These are phyloP conservation scores for Brettanomyces naardenensis DNA, from an alignment of 805 yeast genomes.

Conservation along the genomic window DNA sequence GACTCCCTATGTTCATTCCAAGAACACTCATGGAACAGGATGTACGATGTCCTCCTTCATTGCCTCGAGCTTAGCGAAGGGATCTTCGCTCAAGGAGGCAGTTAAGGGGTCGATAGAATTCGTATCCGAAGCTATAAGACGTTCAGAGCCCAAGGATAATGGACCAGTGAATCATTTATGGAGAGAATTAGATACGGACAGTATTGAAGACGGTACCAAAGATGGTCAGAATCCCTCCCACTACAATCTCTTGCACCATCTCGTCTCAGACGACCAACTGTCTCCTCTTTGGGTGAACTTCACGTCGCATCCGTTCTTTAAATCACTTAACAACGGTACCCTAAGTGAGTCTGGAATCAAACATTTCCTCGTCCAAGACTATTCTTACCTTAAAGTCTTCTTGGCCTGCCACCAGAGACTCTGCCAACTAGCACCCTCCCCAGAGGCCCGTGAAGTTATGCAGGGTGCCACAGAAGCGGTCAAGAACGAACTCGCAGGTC, in stretches of 20 bases:
- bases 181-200: not conserved
- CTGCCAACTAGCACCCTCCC: slow-evolving; percentile 52
- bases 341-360: slow-evolving; percentile 22
- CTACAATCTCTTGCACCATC: slow-evolving; percentile 30
- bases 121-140: slow-evolving; percentile 54
- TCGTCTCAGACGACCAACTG: slow-evolving; percentile 49
- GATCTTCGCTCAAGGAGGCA: slow-evolving; percentile 36
- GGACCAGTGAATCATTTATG: slow-evolving; percentile 72
- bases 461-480: not conserved
- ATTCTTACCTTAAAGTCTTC: slow-evolving; percentile 58
- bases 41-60: slow-evolving; percentile 78
- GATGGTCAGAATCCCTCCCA: too few species aligned
- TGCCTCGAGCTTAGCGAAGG: slow-evolving; percentile 63
- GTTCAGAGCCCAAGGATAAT: slow-evolving; percentile 31
- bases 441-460: slow-evolving; percentile 35
- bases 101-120: slow-evolving; percentile 52
- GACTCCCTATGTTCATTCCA: slow-evolving; percentile 5
- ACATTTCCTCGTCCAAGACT: slow-evolving; percentile 50
- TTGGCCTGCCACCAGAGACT: slow-evolving; percentile 60
- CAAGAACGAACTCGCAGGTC: slow-evolving; percentile 1
- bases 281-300: slow-evolving; percentile 49
- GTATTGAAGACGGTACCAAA: too few species aligned
- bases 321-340: slow-evolving; percentile 2
- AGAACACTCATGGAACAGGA: slow-evolving; percentile 80
- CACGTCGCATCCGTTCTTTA: slow-evolving; percentile 55